Percentiles rank a stretch among this genome's conserved stretches.
Conservation (phyloP, 2,329 filamentous ascomycete species). For the Xylariomycetidae sp. region DNA sequence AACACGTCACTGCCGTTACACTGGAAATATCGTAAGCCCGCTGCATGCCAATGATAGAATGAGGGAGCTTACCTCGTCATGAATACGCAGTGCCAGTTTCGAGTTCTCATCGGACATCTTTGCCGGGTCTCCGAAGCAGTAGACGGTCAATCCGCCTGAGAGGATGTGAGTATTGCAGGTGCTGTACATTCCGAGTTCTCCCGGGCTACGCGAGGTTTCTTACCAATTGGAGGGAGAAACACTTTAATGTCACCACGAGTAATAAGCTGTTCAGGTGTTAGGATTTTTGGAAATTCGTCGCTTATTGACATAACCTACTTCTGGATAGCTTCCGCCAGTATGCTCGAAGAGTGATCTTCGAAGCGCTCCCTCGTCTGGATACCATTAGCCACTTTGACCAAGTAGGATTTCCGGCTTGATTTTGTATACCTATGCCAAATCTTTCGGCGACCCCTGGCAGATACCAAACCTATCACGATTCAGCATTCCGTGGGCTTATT, state of each 20-base stretch:
- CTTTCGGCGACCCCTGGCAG: constrained; percentile 82
- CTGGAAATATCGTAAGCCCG: constrained; percentile 26
- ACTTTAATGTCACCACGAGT: constrained; percentile 92
- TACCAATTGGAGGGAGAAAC: constrained; percentile 88
- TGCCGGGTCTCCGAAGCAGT: constrained; percentile 92
- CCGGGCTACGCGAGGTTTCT: constrained; percentile 9
- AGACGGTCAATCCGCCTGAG: constrained; percentile 82
- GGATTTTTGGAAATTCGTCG: constrained; percentile 4
- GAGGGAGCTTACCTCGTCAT: constrained; percentile 48
- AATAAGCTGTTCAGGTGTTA: constrained; percentile 58
- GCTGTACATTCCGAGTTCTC: constrained; percentile 1
- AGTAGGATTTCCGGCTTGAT: no score
- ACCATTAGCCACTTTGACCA: not conserved
- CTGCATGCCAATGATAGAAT: constrained; percentile 4
- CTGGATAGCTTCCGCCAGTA: constrained; percentile 92
- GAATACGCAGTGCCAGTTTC: constrained; percentile 77
- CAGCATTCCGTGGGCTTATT: not conserved
- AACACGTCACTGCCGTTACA: constrained; percentile 98
- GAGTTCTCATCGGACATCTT: constrained; percentile 87
- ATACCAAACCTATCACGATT: constrained; percentile 62
- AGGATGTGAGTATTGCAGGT: constrained; percentile 15
- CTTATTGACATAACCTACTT: constrained; percentile 40
- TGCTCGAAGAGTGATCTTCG: constrained; percentile 89
- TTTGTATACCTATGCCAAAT: constrained; percentile 76
- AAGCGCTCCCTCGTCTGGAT: constrained; percentile 73